A percentile compares a stretch with the other conserved stretches of the same genome.
Evolutionary conservation across 2,329 filamentous ascomycete genomes (phyloP).

Genomic region (Trematosphaeria pertusa): DNA sequence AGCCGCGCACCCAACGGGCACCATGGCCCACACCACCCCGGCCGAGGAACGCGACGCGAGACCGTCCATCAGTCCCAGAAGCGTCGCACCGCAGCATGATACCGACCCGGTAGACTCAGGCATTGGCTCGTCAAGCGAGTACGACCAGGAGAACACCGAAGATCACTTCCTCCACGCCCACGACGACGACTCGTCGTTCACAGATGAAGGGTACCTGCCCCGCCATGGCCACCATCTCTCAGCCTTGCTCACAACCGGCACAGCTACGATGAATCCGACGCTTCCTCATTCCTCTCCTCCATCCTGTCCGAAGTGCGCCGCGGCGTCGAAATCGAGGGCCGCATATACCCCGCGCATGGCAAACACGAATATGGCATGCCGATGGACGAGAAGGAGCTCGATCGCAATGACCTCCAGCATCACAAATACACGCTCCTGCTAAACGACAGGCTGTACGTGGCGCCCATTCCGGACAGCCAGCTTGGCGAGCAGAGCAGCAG

Average conservation of each 20-base stretch:
- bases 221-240: background rate
- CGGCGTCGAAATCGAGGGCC: slow-evolving; percentile 28
- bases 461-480: slow-evolving; percentile 20
- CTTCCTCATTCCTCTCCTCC: slow-evolving; percentile 30
- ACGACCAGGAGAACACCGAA: slow-evolving; percentile 29
- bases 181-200: slow-evolving; percentile 25
- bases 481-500: slow-evolving; percentile 12
- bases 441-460: slow-evolving; percentile 21
- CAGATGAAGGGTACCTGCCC: slow-evolving; percentile 27
- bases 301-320: slow-evolving; percentile 29
- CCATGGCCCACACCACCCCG: no score
- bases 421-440: slow-evolving; percentile 31
- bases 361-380: slow-evolving; percentile 34
- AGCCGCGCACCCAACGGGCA: no score
- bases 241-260: slow-evolving; percentile 6
- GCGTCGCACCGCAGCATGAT: no score
- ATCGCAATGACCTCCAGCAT: slow-evolving; percentile 32
- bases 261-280: slow-evolving; percentile 29
- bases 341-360: slow-evolving; percentile 27
- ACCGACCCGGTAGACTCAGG: slow-evolving; percentile 19
- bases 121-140: slow-evolving; percentile 19
- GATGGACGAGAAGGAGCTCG: slow-evolving; percentile 33
- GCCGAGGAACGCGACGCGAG: no score
- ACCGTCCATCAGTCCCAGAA: no score
- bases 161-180: slow-evolving; percentile 24